Conservation (phyloP, 148 eudicot species). For the Rhododendron griersonianum region DNA sequence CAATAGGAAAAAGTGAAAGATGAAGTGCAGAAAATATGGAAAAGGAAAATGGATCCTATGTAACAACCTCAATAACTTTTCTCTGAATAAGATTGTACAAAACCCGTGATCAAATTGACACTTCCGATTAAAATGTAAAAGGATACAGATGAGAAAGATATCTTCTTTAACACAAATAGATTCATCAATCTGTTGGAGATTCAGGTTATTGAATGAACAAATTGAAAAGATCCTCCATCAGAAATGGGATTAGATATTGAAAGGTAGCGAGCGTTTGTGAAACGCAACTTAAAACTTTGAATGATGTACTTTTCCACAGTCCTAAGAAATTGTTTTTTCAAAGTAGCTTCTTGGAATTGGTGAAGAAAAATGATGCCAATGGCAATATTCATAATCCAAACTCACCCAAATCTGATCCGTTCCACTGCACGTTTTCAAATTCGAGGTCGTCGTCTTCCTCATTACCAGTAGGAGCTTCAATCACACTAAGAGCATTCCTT, state of each 20-base stretch:
- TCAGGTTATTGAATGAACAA: neutral
- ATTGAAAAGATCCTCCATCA: neutral
- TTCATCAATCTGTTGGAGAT: neutral
- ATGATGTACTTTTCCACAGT: neutral
- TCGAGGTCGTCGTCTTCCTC: conserved; percentile 67
- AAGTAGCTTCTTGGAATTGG: neutral
- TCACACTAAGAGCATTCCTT: conserved; percentile 65
- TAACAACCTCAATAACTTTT: conserved; percentile 22
- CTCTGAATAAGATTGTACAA: neutral
- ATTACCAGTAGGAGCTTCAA: conserved; percentile 69
- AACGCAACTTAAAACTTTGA: neutral
- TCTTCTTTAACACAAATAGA: neutral
- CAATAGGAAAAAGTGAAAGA: conserved; percentile 19
- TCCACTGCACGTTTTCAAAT: conserved; percentile 54
- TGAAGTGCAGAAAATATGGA: conserved; percentile 3
- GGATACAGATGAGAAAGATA: neutral
- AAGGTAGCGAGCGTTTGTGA: neutral
- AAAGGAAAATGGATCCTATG: conserved; percentile 33
- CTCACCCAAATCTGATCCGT: conserved; percentile 43
- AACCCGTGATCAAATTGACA: neutral
- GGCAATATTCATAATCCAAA: neutral
- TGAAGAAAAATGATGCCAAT: neutral
- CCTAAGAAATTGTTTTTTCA: neutral
- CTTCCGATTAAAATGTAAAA: neutral
- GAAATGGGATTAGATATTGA: neutral